Base-by-base conservation (phyloP, 148 eudicot species). In the Cornus kousa region DNA sequence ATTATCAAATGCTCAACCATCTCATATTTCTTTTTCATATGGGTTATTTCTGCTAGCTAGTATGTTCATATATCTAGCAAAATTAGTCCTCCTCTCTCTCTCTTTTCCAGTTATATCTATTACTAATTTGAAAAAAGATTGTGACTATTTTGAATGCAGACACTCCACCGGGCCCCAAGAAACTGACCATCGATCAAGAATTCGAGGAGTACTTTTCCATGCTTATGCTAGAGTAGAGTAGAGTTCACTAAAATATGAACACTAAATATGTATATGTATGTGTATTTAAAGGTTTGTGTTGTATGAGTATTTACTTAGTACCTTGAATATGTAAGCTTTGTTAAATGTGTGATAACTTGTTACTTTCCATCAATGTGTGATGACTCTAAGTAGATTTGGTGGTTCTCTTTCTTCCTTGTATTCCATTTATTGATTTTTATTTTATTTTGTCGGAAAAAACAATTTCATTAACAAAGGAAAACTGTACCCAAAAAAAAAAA, bases 131-230 rank as follows among this genome's bases (percentile, higher is more conserved):
- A 9, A 65, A 43, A 43, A 39, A 35, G 17, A n/a, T 24, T 68
- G 59, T 50, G 73, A 67, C 73, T n/a, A 7, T 68, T 77, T 83
- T 73, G 70, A 64, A 71, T 74, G 84, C 87, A 87, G 89, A 80
- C 69, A 48, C 72, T 60, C 57, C 60, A 68, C 80, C 62, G 35
- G 74, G 75, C 22, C 4, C 75, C 37, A 59, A 74, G 70, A 82
- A 84, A 43, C 82, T 80, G 57, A 87, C 89, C 9, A 87, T 87
- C 77, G 89, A 87, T 64, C 75, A 87, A 78, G 89, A 87, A 71
- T 87, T 87, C 31, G 87, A 87, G 77, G 78, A 84, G 72, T 87
- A 84, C 82, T 87, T 87, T 81, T 87, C 89, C 35, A 74, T 28
- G 77, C 84, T 87, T 82, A 82, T 84, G 85, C 74, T 84, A 73